Evolutionary conservation across 2,329 filamentous ascomycete species (phyloP), one percentile per base, ranked within the genome.

Genomic region (Raffaelea deltoideospora): DNA sequence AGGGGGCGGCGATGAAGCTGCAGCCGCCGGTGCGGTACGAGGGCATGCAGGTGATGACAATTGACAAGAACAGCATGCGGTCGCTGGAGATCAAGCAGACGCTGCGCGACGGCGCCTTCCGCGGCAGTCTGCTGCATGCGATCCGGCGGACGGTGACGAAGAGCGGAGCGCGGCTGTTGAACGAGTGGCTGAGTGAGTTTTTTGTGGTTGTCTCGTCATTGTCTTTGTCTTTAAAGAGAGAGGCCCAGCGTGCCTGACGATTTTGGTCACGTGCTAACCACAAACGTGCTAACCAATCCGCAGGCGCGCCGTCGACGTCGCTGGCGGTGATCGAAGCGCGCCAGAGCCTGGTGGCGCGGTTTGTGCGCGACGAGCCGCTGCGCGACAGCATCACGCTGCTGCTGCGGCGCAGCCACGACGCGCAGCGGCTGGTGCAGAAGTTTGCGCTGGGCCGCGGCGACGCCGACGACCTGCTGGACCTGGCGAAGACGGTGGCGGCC

Each of bases 371-470:
- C 40, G 63, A 69, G 17, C 60, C 75, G 29, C 64, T 95, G 6
- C 73, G 81, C 30, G 81, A 93, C 45, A 66, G 72, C 31, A 60
- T 92, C 19, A 61, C 75, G 1, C 53, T 71, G 14, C 63, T 92
- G 3, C 64, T 98, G 3, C 72, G 75, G 43, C 69, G 74, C 19
- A 88, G 78, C 35, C 78, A 85, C 47, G 90, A 98, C 57, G 85
- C 84, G 3, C 79, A 92, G 50, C 80, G 90, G 2, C 65, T 98
- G 3, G 76, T 94, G 2, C 90, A 96, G 50, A 95, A 90, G 52
- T 96, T 98, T 54, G 82, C 88, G 1, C 70, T 96, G 9, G 87
- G 88, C 10, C 74, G 84, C 43, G 90, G 88, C n/a, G 82, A 93
- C 49, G 71, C 88, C 1, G 88, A 96, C 51, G 90, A 96, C 54